Base-by-base conservation (phyloP, 192 early-diverging fungal species). In the Backusella liffmaniae region DNA sequence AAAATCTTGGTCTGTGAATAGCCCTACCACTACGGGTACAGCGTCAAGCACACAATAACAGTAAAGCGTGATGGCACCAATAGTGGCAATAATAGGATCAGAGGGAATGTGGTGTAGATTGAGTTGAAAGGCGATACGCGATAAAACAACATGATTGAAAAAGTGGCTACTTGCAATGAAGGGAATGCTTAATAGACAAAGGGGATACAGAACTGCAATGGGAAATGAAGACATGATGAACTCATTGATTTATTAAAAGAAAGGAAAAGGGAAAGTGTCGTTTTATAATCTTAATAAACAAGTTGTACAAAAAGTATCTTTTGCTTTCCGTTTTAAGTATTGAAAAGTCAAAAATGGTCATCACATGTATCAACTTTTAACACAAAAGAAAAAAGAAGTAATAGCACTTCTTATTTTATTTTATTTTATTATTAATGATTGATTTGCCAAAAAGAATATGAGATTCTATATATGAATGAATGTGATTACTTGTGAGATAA, bases 401-500 rank as follows among this genome's bases (percentile, higher is more conserved):
- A 16, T 4, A 44, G 0, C 42, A 44, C 42, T 44, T 44, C 42
- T 44, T 16, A n/a, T 6, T 49, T 5, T 49, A n/a, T 49, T 49
- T 49, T n/a, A n/a, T 49, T 16, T 44, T 44, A 16, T 16, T 44
- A 44, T 16, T 44, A 32, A 3, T 32, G 15, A 16, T 44, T 44
- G 13, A n/a, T 1, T 49, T 49, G 5, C 8, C 8, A 62, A 62
- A 62, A 62, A 62, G 21, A 56, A 56, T 10, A 56, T 8, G 53
- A 9, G 2, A 23, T 56, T 56, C 53, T 56, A 56, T 26, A 23
- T 10, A 56, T 62, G 7, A 12, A 42, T 21, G 4, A 5, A 26
- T 10, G 44, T 71, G 41, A 5, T 53, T 21, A 46, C 42, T 83
- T 78, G 18, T 81, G 79, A 4, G 77, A 85, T 30, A 86, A 84